Conservation (phyloP, 1,139 yeast genomes). For the Candida freyschussii region DNA sequence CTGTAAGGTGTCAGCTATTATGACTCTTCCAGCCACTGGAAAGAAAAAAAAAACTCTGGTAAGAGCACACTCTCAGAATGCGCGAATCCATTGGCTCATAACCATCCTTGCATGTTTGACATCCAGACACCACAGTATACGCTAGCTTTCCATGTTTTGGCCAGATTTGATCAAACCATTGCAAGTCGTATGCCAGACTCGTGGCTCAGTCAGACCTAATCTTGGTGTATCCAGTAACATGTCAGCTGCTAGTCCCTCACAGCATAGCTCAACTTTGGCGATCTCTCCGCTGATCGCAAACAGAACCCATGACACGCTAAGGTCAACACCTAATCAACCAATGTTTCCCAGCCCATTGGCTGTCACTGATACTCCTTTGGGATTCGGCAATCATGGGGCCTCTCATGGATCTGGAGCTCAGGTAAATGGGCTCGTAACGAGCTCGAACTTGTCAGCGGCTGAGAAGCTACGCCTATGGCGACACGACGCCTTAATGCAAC, state of each 20-base stretch:
- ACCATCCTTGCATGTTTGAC: too few species aligned
- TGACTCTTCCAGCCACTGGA: conserved; percentile 9
- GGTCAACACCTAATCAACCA: conserved; percentile 26
- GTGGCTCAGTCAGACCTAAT: not conserved
- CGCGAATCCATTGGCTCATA: too few species aligned
- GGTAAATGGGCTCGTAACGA: conserved; percentile 2
- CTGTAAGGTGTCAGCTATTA: conserved; percentile 3
- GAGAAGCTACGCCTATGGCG: conserved; percentile 89
- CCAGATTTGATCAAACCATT: conserved; percentile 1
- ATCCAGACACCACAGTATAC: conserved; percentile 2
- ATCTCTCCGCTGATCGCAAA: conserved; percentile 28
- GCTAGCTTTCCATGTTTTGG: not conserved
- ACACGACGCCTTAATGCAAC: conserved; percentile 90
- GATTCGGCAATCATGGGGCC: conserved; percentile 2
- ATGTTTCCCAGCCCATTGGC: conserved; percentile 26
- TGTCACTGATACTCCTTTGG: conserved; percentile 9
- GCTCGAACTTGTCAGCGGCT: conserved; percentile 51
- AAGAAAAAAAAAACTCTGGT: too few species aligned
- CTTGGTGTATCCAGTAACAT: not conserved
- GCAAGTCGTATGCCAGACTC: not conserved
- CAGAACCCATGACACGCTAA: conserved; percentile 22
- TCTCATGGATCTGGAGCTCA: conserved; percentile 1
- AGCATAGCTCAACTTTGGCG: conserved; percentile 29
- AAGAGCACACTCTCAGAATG: too few species aligned
- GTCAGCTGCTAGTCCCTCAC: conserved; percentile 31